Conservation (phyloP, 176 grass and related monocot genomes). For the Aegilops speltoides region DNA sequence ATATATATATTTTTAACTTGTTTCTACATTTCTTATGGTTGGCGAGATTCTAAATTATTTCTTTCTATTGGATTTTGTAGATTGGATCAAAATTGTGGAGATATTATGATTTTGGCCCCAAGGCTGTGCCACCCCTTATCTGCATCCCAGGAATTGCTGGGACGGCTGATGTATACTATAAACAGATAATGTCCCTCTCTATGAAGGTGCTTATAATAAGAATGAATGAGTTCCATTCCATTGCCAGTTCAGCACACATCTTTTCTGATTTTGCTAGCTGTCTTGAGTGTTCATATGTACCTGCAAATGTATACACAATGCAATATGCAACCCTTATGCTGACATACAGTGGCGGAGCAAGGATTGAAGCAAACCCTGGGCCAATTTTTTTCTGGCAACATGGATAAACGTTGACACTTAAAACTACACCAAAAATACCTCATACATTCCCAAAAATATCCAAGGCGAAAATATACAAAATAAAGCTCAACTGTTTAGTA, state of each 20-base stretch:
- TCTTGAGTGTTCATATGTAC: not conserved
- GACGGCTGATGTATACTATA: constrained; percentile 98
- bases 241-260: not conserved
- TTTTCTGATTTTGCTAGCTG: constrained; percentile 17
- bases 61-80: constrained; percentile 43
- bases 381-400: not conserved
- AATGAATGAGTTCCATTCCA: not conserved
- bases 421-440: not conserved
- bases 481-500: not conserved
- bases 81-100: constrained; percentile 93
- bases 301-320: not conserved
- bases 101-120: constrained; percentile 98
- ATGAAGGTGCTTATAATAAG: constrained; percentile 60
- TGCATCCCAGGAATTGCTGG: constrained; percentile 97
- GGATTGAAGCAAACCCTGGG: not conserved
- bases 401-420: not conserved
- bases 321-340: not conserved
- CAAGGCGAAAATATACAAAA: not conserved
- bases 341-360: not conserved
- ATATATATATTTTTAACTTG: not conserved
- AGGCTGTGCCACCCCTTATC: constrained; percentile 75
- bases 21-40: not conserved
- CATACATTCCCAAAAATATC: not conserved
- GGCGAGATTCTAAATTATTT: not conserved
- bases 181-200: constrained; percentile 93